Evolutionary conservation across 2,329 filamentous ascomycete genomes (phyloP).

Genomic region (Colletotrichum sp.): DNA sequence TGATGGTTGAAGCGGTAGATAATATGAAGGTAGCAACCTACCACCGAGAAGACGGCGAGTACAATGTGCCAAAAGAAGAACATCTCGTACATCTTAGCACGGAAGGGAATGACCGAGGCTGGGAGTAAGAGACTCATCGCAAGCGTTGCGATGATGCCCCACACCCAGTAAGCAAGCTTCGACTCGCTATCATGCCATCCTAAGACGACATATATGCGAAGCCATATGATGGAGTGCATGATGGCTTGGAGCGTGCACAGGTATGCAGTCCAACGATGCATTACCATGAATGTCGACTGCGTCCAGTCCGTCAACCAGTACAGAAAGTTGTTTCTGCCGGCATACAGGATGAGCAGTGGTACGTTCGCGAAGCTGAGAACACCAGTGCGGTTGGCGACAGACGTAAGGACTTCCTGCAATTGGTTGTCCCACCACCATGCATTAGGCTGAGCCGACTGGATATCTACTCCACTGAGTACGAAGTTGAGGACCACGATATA

Average conservation of each 20-base stretch:
- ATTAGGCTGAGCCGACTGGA: conserved; percentile 24
- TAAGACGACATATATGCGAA: conserved; percentile 32
- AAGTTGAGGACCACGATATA: conserved; percentile 34
- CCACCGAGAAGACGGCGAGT: conserved; percentile 40
- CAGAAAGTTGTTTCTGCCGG: conserved; percentile 46
- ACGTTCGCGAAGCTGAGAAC: conserved; percentile 34
- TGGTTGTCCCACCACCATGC: conserved; percentile 25
- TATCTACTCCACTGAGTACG: conserved; percentile 28
- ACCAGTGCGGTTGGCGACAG: conserved; percentile 38
- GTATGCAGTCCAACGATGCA: conserved; percentile 50
- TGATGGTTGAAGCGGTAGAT: conserved; percentile 31
- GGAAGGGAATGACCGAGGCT: conserved; percentile 33
- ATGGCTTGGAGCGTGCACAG: conserved; percentile 43
- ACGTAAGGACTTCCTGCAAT: conserved; percentile 27
- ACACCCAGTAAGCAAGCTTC: conserved; percentile 40
- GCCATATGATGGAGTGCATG: conserved; percentile 42
- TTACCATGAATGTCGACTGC: conserved; percentile 45
- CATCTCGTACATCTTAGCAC: conserved; percentile 40
- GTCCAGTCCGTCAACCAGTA: conserved; percentile 48
- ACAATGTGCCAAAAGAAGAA: conserved; percentile 47
- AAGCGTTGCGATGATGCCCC: conserved; percentile 45
- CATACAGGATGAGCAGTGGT: conserved; percentile 41
- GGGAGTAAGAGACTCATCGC: conserved; percentile 32
- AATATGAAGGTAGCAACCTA: conserved; percentile 46
- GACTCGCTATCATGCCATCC: conserved; percentile 31